Evolutionary conservation across 306 rosid genomes (phyloP).

Genomic region (Pyrus pyrifolia): DNA sequence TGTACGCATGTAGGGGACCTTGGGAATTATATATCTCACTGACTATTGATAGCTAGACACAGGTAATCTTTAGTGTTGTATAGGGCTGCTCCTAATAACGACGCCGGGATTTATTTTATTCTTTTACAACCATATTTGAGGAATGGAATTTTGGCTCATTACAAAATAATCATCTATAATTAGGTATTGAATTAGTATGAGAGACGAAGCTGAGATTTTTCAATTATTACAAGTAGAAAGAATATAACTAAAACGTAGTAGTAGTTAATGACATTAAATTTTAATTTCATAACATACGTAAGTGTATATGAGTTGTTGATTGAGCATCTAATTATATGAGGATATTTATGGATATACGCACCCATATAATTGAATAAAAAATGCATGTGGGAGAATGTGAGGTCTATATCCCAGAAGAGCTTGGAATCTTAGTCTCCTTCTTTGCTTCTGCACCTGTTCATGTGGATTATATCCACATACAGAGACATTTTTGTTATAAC

Average conservation of each 20-base stretch:
- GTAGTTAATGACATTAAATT: no score
- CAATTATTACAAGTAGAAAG: neutral
- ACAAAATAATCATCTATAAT: no score
- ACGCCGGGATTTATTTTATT: no score
- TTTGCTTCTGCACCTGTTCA: neutral
- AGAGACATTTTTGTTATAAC: neutral
- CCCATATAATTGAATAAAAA: neutral
- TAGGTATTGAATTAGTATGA: neutral
- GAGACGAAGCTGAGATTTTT: no score
- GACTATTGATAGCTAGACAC: neutral
- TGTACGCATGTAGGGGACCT: neutral
- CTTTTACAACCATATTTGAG: neutral
- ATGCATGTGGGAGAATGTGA: neutral
- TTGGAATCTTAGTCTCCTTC: neutral
- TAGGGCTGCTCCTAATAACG: neutral
- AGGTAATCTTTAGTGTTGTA: neutral
- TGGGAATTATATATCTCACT: neutral
- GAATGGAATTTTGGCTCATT: neutral
- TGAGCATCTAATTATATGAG: neutral
- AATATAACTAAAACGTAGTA: no score
- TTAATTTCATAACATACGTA: neutral
- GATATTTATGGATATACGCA: neutral
- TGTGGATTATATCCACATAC: neutral
- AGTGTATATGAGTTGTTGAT: neutral
- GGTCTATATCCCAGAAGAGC: neutral